These are phyloP conservation scores for Lycium ferocissimum DNA, from an alignment of 257 asterid species.

Conservation along the genomic window DNA sequence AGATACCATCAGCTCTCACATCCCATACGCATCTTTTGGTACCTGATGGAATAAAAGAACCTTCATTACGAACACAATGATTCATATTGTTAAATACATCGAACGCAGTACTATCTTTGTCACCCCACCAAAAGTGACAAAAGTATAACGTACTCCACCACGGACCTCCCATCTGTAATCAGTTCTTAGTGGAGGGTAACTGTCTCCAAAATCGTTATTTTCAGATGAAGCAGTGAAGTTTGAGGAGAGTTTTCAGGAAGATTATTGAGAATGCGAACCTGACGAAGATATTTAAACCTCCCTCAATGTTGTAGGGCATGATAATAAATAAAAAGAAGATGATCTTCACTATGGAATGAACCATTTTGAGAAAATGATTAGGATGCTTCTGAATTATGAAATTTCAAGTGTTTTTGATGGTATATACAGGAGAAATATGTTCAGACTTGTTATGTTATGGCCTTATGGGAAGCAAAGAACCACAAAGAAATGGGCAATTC, in stretches of 20 bases:
- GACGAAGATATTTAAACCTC: not conserved
- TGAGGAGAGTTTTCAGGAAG: not conserved
- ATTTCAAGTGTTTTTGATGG: not conserved
- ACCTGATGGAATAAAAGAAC: not conserved
- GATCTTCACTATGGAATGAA: not conserved
- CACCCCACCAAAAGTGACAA: constrained; percentile 15
- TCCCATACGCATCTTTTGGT: not conserved
- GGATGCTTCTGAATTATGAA: not conserved
- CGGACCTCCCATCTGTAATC: not conserved
- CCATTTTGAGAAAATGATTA: not conserved
- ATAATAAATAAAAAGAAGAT: not conserved
- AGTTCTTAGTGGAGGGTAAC: not conserved
- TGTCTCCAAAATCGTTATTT: not conserved
- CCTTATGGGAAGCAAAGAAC: no score
- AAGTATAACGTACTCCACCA: not conserved
- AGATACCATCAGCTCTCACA: not conserved
- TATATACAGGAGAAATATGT: no score
- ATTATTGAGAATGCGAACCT: not conserved
- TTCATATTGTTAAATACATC: not conserved
- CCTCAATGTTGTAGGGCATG: not conserved
- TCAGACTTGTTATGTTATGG: no score
- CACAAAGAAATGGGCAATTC: no score
- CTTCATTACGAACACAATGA: not conserved
- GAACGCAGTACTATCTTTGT: not conserved
- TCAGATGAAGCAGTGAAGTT: not conserved